phyloP scores from a whole-genome alignment of 1,284 basidiomycete genomes.

The Puccinia triticina region DNA sequence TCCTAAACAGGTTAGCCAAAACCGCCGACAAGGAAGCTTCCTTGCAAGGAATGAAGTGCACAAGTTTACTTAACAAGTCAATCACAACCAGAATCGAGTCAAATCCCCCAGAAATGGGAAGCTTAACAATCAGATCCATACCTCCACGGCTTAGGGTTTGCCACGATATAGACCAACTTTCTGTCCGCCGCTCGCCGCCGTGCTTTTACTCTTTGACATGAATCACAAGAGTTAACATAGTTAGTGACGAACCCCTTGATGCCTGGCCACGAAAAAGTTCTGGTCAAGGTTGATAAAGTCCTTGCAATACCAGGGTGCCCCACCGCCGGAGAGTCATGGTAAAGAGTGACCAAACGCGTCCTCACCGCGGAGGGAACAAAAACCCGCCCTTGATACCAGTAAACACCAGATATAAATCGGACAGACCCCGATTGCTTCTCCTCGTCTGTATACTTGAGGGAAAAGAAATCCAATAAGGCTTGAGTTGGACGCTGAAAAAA shows the following conservation, averaged over 20 bases:
- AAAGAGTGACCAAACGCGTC: not conserved
- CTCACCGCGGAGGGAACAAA: not conserved
- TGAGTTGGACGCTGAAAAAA: not conserved
- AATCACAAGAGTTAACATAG: conserved; percentile 56
- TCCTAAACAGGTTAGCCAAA: no score
- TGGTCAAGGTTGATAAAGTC: not conserved
- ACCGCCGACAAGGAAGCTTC: no score
- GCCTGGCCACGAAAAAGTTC: conserved; percentile 24
- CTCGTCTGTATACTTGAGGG: not conserved
- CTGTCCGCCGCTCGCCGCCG: conserved; percentile 58
- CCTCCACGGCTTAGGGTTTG: no score
- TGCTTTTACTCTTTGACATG: conserved; percentile 60
- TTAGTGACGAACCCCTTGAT: not conserved
- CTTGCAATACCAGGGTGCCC: conserved; percentile 9
- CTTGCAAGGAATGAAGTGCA: no score
- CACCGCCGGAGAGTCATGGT: not conserved
- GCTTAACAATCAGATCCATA: no score
- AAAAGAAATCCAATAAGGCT: not conserved
- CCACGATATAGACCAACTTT: no score
- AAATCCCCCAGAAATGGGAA: no score
- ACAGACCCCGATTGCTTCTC: no score
- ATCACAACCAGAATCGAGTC: no score
- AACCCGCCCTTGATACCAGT: not conserved
- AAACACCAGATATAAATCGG: not conserved
- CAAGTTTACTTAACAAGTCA: no score